Evolutionary conservation across 208 protist species (phyloP), one percentile per base, ranked within the genome.

Genomic region (Wallacemonas sp.): DNA sequence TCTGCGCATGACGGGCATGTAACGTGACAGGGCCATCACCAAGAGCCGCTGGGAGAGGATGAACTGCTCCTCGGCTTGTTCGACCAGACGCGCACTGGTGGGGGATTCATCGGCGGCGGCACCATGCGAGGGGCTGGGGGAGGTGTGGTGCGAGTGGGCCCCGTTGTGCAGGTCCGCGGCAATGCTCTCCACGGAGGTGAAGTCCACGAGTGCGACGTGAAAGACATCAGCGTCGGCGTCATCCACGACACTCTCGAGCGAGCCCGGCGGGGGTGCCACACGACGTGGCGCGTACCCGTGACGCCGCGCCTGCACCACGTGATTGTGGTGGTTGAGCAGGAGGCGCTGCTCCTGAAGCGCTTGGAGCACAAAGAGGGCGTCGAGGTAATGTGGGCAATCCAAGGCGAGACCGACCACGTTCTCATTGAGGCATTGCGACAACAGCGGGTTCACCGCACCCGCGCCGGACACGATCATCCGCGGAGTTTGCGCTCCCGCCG

Each of bases 401-500:
- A 85, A 53, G 3, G 69, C 68, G 12, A 81, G 47, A 0, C 56
- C 42, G 17, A 85, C 46, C 5, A 85, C 31, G 39, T 85, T 68
- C 42, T 80, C 70, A 44, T 80, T 81, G 21, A 85, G 60, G 41
- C 62, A 81, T 51, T 79, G 74, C 12, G 62, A 22, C 41, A 85
- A 71, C 58, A 77, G 44, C 55, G 65, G 54, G 26, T 81, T 63
- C 46, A 67, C 62, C 0, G 51, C 21, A n/a, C n/a, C n/a, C n/a
- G n/a, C n/a, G n/a, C n/a, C n/a, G 19, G 31, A 39, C 51, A 15
- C 51, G 21, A 42, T 8, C 8, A 46, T 38, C 54, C n/a, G 26
- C 46, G 33, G n/a, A 47, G 46, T 8, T 30, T 62, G 41, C 22
- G 11, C 26, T 15, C 22, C 9, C 15, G 22, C 17, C 12, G 38